Conservation (phyloP, 2,329 filamentous ascomycete species). For the Phialophora chinensis region DNA sequence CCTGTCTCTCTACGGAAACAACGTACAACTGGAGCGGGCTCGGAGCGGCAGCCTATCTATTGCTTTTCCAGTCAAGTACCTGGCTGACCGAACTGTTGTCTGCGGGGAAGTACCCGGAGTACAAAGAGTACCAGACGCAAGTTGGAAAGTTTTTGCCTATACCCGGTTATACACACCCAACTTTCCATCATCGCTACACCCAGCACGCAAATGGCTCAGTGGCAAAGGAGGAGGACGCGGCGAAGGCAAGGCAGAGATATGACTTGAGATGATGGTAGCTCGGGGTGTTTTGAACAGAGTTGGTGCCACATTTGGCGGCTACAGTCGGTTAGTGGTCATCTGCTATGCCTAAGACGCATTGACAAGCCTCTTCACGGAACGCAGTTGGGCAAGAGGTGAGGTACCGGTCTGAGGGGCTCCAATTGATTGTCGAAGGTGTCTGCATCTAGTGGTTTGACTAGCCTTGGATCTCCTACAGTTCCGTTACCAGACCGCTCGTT, state of each 20-base stretch:
- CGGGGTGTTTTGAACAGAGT: background rate
- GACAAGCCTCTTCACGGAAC: background rate
- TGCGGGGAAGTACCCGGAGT: conserved; percentile 83
- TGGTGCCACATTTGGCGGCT: background rate
- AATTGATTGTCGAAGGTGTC: background rate
- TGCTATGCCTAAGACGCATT: background rate
- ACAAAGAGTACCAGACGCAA: conserved; percentile 78
- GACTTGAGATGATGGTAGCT: conserved; percentile 19
- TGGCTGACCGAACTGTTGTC: conserved; percentile 85
- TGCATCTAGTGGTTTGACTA: background rate
- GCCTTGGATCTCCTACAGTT: background rate
- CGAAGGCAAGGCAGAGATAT: conserved; percentile 25
- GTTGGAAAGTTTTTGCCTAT: conserved; percentile 84
- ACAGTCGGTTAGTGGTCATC: background rate
- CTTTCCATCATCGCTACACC: conserved; percentile 8
- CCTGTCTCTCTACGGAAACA: conserved; percentile 72
- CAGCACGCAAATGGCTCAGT: conserved; percentile 8
- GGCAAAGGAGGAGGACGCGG: conserved; percentile 16
- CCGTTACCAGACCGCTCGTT: background rate
- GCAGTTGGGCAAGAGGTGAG: background rate
- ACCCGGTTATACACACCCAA: conserved; percentile 14
- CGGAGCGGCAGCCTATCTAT: conserved; percentile 72
- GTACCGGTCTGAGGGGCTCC: background rate
- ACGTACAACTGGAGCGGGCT: conserved; percentile 78
- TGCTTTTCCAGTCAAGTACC: conserved; percentile 89